These are phyloP conservation scores for Thalassiosira exigua DNA, from an alignment of 352 stramenopile species.

Conservation along the genomic window DNA sequence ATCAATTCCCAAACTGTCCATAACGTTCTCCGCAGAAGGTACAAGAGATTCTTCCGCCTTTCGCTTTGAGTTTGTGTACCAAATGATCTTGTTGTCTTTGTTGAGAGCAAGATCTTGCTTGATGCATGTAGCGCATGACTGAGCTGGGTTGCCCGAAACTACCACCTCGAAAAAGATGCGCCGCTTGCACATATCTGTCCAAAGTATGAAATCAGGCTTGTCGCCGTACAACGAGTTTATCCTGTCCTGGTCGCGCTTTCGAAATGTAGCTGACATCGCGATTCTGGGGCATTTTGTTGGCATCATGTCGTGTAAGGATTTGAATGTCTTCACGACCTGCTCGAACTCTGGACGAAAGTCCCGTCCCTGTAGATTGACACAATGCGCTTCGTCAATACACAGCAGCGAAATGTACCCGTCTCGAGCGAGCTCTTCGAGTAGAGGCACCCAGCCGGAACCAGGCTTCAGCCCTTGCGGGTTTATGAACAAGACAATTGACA, in stretches of 20 bases:
- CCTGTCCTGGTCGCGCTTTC: background rate
- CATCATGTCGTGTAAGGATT: background rate
- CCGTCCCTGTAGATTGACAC: constrained; percentile 5
- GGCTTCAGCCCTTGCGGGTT: constrained; percentile 15
- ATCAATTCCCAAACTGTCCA: background rate
- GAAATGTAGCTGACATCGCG: constrained; percentile 1
- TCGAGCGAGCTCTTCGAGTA: constrained; percentile 1
- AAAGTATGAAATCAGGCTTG: background rate
- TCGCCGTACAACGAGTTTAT: background rate
- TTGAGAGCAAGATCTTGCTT: background rate
- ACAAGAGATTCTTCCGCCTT: constrained; percentile 9
- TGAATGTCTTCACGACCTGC: background rate
- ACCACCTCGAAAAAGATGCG: constrained; percentile 6
- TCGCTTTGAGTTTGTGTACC: constrained; percentile 25
- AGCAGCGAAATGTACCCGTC: background rate
- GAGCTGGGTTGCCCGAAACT: constrained; percentile 1
- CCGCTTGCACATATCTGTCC: background rate
- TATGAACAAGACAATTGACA: constrained; percentile 29
- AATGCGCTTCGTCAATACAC: constrained; percentile 35
- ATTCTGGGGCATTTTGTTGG: background rate
- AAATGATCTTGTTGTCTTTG: background rate
- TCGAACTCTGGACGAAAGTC: constrained; percentile 30
- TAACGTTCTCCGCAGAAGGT: background rate
- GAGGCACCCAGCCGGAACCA: constrained; percentile 1
- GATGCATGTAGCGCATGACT: background rate